Evolutionary conservation across 2,329 filamentous ascomycete genomes (phyloP).

Genomic region (Botrytis deweyae): DNA sequence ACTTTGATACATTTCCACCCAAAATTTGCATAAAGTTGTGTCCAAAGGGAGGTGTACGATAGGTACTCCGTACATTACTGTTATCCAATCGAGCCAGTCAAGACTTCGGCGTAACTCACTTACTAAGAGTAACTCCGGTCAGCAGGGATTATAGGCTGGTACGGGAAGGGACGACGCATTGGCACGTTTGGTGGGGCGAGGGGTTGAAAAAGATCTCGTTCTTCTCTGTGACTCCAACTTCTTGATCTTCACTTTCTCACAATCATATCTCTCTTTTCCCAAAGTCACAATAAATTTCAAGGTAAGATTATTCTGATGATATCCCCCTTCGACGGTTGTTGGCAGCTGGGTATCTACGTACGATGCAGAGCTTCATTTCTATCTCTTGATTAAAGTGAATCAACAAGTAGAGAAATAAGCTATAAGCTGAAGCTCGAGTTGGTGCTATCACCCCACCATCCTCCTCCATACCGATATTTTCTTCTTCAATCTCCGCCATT

Average conservation of each 20-base stretch:
- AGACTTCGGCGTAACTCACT: slow-evolving; percentile 8
- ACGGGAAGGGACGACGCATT: slow-evolving; percentile 16
- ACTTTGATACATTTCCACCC: background rate
- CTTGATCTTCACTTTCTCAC: slow-evolving; percentile 14
- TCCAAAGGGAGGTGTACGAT: background rate
- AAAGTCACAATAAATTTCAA: slow-evolving; percentile 3
- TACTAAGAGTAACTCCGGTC: slow-evolving; percentile 14
- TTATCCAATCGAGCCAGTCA: slow-evolving; percentile 5
- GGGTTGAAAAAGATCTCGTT: slow-evolving; percentile 22
- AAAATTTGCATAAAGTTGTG: background rate
- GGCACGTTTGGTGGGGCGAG: slow-evolving; percentile 23
- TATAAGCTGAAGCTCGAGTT: slow-evolving; percentile 25
- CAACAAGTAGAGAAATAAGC: background rate
- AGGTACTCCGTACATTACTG: too few relatives aligned
- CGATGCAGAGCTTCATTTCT: background rate
- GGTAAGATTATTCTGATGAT: background rate
- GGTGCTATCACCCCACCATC: slow-evolving; percentile 31
- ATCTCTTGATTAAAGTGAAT: slow-evolving; percentile 12
- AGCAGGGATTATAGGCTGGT: slow-evolving; percentile 16
- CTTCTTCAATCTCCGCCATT: slow-evolving; percentile 24
- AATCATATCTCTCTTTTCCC: background rate
- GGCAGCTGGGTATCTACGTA: background rate
- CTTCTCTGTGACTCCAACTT: slow-evolving; percentile 16
- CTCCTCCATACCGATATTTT: slow-evolving; percentile 24
- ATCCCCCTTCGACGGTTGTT: background rate